Evolutionary conservation across 192 early-diverging fungal genomes (phyloP), one percentile per base, ranked within the genome.

Genomic region (Chytriomyces sp.): DNA sequence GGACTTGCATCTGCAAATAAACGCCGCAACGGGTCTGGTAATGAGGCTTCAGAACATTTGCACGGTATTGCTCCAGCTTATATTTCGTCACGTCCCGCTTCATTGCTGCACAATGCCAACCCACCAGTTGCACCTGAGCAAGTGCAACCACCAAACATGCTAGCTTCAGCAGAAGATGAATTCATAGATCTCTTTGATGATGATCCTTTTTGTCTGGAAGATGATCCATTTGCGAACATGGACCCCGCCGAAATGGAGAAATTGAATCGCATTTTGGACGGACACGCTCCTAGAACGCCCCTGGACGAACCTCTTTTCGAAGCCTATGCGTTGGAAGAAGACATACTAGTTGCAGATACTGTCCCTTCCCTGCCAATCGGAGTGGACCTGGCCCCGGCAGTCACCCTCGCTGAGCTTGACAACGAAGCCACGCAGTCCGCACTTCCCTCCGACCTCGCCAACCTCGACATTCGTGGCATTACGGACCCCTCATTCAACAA

Each of bases 101-200:
- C 10, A 1, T 12, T n/a, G 44, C 22, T 30, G 14, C 14, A 10
- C 34, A 37, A 32, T 19, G 38, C 8, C 3, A 62, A 62, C 38
- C 19, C 60, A 3, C 3, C 3, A 3, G 14, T n/a, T 28, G 57
- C 39, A 44, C 33, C n/a, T 28, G 34, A 69, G n/a, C 33, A 10
- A 10, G 41, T 38, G 1, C 0, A 41, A 37, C 37, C 33, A 39
- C 19, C 22, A 22, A 49, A 39, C 26, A 56, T 41, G 39, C 34
- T 14, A 39, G 52, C 53, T 38, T 31, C 62, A 59, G 26, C 12
- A 14, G 54, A 31, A 72, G 17, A 69, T 5, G 81, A 82, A 30
- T 70, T 78, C 34, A 78, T 82, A 70, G 77, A 73, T 41, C 39
- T 80, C 55, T 82, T 82, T 63, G 72, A 80, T 36, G 67, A 75